phyloP scores from a whole-genome alignment of 257 asterid species.

The Catharanthus roseus region DNA sequence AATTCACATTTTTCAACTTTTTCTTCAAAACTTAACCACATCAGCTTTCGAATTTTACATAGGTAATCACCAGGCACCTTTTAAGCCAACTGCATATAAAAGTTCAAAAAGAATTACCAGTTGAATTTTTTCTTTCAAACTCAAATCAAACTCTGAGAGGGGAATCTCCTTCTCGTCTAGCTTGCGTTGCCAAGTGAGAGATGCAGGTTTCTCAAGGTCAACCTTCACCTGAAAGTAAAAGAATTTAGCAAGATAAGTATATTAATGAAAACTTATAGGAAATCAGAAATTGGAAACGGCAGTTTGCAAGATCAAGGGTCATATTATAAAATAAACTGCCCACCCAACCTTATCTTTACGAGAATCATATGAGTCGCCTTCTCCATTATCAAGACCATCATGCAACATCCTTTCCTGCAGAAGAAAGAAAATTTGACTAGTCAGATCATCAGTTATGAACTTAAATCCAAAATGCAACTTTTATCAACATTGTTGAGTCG shows the following conservation, averaged over 20 bases:
- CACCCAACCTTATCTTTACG: conserved; percentile 37
- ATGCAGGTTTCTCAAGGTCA: conserved; percentile 64
- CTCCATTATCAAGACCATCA: conserved; percentile 43
- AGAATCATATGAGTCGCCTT: conserved; percentile 33
- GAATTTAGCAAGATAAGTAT: conserved; percentile 6
- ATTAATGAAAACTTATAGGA: background rate
- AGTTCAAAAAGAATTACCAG: conserved; percentile 55
- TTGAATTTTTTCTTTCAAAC: conserved; percentile 54
- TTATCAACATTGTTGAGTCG: background rate
- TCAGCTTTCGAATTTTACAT: background rate
- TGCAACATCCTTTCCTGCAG: conserved; percentile 51
- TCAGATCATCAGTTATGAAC: background rate
- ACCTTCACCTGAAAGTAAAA: conserved; percentile 41
- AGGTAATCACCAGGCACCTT: background rate
- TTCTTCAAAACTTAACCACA: background rate
- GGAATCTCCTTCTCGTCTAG: conserved; percentile 43
- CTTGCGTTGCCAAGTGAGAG: conserved; percentile 79
- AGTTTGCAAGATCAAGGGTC: background rate
- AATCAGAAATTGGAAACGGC: background rate
- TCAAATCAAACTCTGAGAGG: conserved; percentile 60
- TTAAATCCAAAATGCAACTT: background rate
- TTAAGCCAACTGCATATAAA: background rate
- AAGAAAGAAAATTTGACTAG: conserved; percentile 1
- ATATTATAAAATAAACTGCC: conserved; percentile 1
- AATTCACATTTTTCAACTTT: background rate